Percentiles rank a stretch among this genome's conserved stretches.
phyloP scores from a whole-genome alignment of 179 eudicot genomes.

The Pouteria campechiana region DNA sequence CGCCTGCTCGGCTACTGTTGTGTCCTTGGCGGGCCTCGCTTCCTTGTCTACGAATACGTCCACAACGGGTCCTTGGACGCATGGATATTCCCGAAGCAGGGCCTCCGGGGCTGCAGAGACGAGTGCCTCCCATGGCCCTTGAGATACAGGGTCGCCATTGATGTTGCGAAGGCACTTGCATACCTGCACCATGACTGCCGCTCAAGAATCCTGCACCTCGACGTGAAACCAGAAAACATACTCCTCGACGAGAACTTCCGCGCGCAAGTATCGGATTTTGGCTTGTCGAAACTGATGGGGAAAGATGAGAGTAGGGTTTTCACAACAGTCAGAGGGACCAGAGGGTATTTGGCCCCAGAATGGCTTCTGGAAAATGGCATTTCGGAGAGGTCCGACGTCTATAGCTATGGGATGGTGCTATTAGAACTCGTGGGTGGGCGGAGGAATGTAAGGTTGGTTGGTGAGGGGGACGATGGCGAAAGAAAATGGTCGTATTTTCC shows the following conservation, averaged over 20 bases:
- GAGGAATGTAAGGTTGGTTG: constrained; percentile 28
- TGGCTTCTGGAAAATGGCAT: constrained; percentile 59
- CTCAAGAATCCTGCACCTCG: constrained; percentile 59
- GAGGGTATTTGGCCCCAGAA: constrained; percentile 82
- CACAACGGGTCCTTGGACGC: constrained; percentile 61
- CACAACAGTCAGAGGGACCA: constrained; percentile 61
- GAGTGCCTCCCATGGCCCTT: constrained; percentile 65
- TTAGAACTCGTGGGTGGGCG: constrained; percentile 70
- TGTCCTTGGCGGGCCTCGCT: constrained; percentile 34
- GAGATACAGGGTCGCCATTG: constrained; percentile 47
- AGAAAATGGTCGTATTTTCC: constrained; percentile 54
- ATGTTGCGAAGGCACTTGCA: constrained; percentile 67
- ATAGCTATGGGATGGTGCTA: constrained; percentile 70
- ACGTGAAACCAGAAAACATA: constrained; percentile 78
- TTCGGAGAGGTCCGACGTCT: constrained; percentile 68
- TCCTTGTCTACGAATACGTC: constrained; percentile 57
- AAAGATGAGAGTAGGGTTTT: constrained; percentile 50
- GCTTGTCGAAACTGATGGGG: constrained; percentile 62
- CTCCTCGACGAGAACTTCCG: constrained; percentile 43
- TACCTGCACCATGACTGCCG: constrained; percentile 80
- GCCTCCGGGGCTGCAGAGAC: constrained; percentile 4
- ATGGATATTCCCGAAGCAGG: constrained; percentile 59
- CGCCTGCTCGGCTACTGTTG: constrained; percentile 48
- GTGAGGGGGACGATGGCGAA: constrained; percentile 13
- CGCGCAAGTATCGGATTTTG: constrained; percentile 67